phyloP scores from a whole-genome alignment of 768 basidiomycete species.

The Pilatotrama ljubarskyi region DNA sequence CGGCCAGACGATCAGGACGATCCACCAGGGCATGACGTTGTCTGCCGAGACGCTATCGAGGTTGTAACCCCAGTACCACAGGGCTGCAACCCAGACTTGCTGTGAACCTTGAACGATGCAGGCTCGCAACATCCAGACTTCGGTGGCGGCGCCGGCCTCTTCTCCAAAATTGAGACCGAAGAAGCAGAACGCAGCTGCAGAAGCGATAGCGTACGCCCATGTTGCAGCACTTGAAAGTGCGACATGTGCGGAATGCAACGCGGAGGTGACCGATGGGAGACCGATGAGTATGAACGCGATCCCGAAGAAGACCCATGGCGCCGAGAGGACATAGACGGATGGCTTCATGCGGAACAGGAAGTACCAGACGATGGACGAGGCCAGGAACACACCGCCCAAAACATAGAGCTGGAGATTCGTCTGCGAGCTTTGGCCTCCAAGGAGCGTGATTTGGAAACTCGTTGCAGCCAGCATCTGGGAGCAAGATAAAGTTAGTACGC shows the following conservation, averaged over 20 bases:
- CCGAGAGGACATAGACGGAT: constrained; percentile 81
- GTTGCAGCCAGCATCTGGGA: constrained; percentile 83
- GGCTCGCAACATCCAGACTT: constrained; percentile 90
- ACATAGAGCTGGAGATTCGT: constrained; percentile 83
- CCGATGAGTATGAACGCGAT: constrained; percentile 91
- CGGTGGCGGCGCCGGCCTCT: constrained; percentile 94
- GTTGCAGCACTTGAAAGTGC: constrained; percentile 76
- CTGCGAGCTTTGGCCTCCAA: constrained; percentile 85
- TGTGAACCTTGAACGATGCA: constrained; percentile 94
- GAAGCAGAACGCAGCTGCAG: constrained; percentile 91
- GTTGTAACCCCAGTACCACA: constrained; percentile 95
- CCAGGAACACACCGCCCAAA: constrained; percentile 86
- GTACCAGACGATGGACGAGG: constrained; percentile 87
- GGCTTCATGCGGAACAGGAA: constrained; percentile 85
- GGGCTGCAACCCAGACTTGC: constrained; percentile 91
- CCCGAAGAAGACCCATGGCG: constrained; percentile 91
- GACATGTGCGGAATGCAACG: constrained; percentile 62
- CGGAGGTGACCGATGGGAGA: constrained; percentile 69
- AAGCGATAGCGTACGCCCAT: constrained; percentile 89
- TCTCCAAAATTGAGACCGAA: constrained; percentile 97
- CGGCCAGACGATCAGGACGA: constrained; percentile 81
- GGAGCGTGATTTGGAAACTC: constrained; percentile 91
- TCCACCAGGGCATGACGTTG: constrained; percentile 79
- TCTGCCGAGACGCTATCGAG: constrained; percentile 56
- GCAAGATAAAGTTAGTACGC: neutral